Percentiles rank a stretch among this genome's conserved stretches.
Conservation (phyloP, 2,329 filamentous ascomycete species). For the Monilinia vaccinii-corymbosi region DNA sequence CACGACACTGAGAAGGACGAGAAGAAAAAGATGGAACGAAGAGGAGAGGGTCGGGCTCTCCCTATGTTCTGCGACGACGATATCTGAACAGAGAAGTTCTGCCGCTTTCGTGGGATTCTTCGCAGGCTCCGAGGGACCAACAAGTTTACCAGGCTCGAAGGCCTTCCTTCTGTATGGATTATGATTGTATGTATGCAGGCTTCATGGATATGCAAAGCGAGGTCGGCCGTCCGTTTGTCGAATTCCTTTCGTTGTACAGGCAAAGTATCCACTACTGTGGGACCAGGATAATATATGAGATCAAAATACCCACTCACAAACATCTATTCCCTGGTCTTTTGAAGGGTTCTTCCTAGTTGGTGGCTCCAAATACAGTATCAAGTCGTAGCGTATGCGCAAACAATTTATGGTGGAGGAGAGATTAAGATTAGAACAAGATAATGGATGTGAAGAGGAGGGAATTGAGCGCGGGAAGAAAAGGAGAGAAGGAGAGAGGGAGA, state of each 20-base stretch:
- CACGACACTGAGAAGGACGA: constrained; percentile 11
- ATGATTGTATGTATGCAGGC: constrained; percentile 8
- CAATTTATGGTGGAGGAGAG: neutral
- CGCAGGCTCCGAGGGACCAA: constrained; percentile 6
- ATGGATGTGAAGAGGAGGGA: neutral
- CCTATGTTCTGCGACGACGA: constrained; percentile 12
- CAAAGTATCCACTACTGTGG: constrained; percentile 6
- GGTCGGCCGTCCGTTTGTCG: constrained; percentile 8
- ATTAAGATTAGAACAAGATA: constrained; percentile 3
- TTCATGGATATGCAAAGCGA: constrained; percentile 9
- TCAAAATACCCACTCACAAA: constrained; percentile 9
- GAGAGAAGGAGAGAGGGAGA: neutral
- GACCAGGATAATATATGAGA: constrained; percentile 9
- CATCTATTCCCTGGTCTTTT: constrained; percentile 7
- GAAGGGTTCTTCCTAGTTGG: constrained; percentile 11
- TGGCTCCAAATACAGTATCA: constrained; percentile 1
- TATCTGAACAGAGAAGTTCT: constrained; percentile 10
- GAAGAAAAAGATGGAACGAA: neutral
- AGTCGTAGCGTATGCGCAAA: constrained; percentile 1
- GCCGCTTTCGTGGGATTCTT: constrained; percentile 7
- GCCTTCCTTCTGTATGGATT: constrained; percentile 6
- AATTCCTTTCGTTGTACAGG: constrained; percentile 9
- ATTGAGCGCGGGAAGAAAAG: neutral
- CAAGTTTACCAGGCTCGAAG: constrained; percentile 2
- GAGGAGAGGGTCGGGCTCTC: neutral